Evolutionary conservation across 2,329 filamentous ascomycete species (phyloP).

Genomic region (Myriangium duriaei): DNA sequence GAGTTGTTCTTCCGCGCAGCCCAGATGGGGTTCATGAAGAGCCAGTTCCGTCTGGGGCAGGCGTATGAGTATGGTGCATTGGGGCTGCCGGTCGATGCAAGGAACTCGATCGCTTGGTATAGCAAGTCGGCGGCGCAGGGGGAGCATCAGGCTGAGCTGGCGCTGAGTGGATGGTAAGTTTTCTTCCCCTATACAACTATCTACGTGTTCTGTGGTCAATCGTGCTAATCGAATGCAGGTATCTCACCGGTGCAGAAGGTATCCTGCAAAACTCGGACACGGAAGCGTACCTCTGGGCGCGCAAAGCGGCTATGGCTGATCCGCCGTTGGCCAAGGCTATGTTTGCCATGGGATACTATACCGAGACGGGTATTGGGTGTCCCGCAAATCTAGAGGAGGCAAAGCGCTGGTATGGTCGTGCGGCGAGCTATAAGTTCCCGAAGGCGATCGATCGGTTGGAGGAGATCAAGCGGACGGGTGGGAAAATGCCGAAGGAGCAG

Average conservation of each 20-base stretch:
- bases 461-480: conserved; percentile 72
- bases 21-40: conserved; percentile 86
- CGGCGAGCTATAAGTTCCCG: conserved; percentile 92
- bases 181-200: not conserved
- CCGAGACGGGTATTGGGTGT: conserved; percentile 85
- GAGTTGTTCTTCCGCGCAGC: conserved; percentile 75
- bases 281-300: conserved; percentile 92
- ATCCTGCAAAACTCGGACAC: conserved; percentile 86
- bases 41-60: conserved; percentile 77
- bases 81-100: conserved; percentile 69
- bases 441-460: conserved; percentile 88
- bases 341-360: conserved; percentile 97
- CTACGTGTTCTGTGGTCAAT: not conserved
- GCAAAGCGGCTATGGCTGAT: conserved; percentile 80
- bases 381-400: conserved; percentile 82
- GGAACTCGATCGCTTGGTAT: conserved; percentile 87
- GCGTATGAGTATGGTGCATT: conserved; percentile 83
- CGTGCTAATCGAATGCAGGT: conserved; percentile 48
- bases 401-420: conserved; percentile 95
- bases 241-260: conserved; percentile 78
- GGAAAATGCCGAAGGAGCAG: conserved; percentile 30
- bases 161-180: conserved; percentile 31
- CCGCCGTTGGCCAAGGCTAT: conserved; percentile 71
- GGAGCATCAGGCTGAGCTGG: conserved; percentile 78
- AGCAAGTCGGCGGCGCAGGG: conserved; percentile 80